These are phyloP conservation scores for Chaetomium sp. DNA, from an alignment of 2,329 filamentous ascomycete genomes.

Conservation along the genomic window DNA sequence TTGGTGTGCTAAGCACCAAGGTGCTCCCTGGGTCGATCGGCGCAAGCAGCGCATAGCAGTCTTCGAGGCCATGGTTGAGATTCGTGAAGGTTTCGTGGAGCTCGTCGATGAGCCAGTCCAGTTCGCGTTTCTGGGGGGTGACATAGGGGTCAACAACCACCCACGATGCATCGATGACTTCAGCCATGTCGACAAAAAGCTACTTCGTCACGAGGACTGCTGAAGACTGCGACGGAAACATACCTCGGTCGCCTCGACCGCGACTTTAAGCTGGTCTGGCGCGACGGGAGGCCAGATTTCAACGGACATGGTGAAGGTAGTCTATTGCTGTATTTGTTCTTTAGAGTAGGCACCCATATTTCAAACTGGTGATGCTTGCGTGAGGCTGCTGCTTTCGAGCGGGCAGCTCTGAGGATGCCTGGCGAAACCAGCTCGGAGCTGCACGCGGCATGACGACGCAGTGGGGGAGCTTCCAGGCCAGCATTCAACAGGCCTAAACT, in stretches of 20 bases:
- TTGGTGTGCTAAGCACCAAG: conserved; percentile 77
- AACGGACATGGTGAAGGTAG: conserved; percentile 43
- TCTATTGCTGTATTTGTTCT: conserved; percentile 6
- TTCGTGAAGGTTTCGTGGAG: conserved; percentile 43
- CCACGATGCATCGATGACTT: conserved; percentile 16
- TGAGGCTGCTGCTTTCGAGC: not conserved
- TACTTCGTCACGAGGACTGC: no score
- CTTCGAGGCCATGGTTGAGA: conserved; percentile 64
- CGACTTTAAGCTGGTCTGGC: conserved; percentile 43
- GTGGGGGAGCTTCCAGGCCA: conserved; percentile 3
- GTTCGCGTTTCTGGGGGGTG: conserved; percentile 41
- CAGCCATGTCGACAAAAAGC: not conserved
- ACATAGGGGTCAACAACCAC: conserved; percentile 27
- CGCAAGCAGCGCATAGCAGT: conserved; percentile 81
- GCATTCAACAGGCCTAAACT: not conserved
- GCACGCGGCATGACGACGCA: conserved; percentile 9
- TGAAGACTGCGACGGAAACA: no score
- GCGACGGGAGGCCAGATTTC: conserved; percentile 52
- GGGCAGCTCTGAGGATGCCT: conserved; percentile 10
- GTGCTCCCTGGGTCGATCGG: conserved; percentile 82
- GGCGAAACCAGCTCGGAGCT: not conserved
- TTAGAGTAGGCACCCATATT: conserved; percentile 26
- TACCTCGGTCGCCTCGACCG: conserved; percentile 47
- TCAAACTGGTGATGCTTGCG: not conserved
- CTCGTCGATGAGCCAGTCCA: conserved; percentile 48